These are phyloP conservation scores for Coemansia erecta DNA, from an alignment of 192 early-diverging fungal species.

Conservation along the genomic window DNA sequence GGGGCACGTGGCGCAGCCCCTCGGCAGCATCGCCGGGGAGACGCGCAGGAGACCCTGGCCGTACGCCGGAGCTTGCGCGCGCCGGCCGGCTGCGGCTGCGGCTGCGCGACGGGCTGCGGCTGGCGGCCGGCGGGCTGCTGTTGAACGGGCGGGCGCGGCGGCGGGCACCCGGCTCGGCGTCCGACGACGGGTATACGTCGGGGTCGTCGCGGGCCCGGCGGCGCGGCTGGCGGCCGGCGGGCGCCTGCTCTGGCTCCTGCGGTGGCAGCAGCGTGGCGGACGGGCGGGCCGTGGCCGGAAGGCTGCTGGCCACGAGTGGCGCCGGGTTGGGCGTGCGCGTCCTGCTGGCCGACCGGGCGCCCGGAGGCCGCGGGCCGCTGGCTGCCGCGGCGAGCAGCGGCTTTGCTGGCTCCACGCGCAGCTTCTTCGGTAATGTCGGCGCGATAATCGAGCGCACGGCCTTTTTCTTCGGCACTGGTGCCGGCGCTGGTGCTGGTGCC, in stretches of 20 bases:
- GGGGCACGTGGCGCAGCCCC: conserved; percentile 7
- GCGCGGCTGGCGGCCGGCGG: not conserved
- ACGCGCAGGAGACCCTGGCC: too few species aligned
- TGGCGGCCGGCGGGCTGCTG: conserved; percentile 9
- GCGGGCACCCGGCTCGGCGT: conserved; percentile 20
- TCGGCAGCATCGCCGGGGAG: not conserved
- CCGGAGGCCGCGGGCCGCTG: not conserved
- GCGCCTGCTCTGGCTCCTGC: not conserved
- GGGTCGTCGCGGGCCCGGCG: not conserved
- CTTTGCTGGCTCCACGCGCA: conserved; percentile 4
- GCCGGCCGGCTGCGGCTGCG: not conserved
- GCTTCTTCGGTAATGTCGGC: conserved; percentile 25
- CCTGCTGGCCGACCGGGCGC: too few species aligned
- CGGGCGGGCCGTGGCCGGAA: too few species aligned
- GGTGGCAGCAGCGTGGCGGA: too few species aligned
- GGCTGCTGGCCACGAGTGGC: not conserved
- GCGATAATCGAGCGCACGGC: conserved; percentile 30
- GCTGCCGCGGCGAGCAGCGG: not conserved
- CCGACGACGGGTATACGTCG: conserved; percentile 10
- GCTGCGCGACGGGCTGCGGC: conserved; percentile 25
- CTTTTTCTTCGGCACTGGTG: conserved; percentile 31
- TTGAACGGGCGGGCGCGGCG: conserved; percentile 5
- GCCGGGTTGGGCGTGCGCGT: not conserved
- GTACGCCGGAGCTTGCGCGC: not conserved
- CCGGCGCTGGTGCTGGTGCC: conserved; percentile 8